A percentile compares a stretch with the other conserved stretches of the same genome.
phyloP scores from a whole-genome alignment of 768 basidiomycete genomes.

The Boletus sensibilis region DNA sequence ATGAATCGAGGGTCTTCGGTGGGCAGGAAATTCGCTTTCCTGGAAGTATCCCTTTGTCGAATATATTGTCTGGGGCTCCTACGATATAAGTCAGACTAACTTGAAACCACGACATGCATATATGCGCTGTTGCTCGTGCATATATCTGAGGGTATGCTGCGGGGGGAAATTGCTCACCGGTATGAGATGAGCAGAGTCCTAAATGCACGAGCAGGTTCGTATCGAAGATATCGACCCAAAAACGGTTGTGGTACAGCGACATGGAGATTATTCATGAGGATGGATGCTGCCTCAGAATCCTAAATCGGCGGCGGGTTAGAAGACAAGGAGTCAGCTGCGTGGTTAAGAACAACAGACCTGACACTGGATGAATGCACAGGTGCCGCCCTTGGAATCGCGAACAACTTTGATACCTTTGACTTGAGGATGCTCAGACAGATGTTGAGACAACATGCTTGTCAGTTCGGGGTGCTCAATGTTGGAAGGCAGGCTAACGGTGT shows the following conservation, averaged over 20 bases:
- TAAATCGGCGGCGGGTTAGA: slow-evolving; percentile 25
- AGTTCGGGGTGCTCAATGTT: slow-evolving; percentile 67
- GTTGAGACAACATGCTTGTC: slow-evolving; percentile 55
- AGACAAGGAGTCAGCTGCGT: not conserved
- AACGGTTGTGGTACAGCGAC: slow-evolving; percentile 57
- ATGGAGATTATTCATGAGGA: slow-evolving; percentile 60
- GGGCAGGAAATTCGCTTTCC: slow-evolving; percentile 13
- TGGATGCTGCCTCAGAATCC: slow-evolving; percentile 57
- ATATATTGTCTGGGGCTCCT: slow-evolving; percentile 25
- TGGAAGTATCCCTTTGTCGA: slow-evolving; percentile 16
- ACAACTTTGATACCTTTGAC: slow-evolving; percentile 70
- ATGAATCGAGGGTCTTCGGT: slow-evolving; percentile 30
- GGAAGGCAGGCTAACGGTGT: slow-evolving; percentile 56
- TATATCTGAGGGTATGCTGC: slow-evolving; percentile 6
- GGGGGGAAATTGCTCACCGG: slow-evolving; percentile 41
- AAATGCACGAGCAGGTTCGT: slow-evolving; percentile 74
- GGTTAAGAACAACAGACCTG: slow-evolving; percentile 47
- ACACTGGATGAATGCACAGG: slow-evolving; percentile 86
- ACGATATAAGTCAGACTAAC: slow-evolving; percentile 8
- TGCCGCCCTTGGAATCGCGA: slow-evolving; percentile 71
- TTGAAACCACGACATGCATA: slow-evolving; percentile 8
- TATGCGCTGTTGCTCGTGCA: slow-evolving; percentile 21
- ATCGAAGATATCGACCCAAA: slow-evolving; percentile 71
- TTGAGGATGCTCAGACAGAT: slow-evolving; percentile 64
- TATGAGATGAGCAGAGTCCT: slow-evolving; percentile 75